phyloP scores from a whole-genome alignment of 495 filamentous ascomycete species.

The Hyaloscypha variabilis region DNA sequence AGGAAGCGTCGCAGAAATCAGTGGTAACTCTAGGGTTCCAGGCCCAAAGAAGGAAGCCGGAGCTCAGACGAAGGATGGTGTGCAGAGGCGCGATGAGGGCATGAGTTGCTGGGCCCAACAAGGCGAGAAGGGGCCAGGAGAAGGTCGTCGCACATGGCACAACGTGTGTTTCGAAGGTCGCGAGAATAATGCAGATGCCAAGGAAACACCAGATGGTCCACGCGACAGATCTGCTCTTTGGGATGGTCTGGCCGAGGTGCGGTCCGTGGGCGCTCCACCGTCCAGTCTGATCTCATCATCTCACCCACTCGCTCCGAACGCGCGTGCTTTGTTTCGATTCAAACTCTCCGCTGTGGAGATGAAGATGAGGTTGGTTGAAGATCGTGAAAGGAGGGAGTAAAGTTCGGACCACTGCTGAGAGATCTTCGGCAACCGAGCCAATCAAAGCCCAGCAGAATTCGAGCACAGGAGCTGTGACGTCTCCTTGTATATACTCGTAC shows the following conservation, averaged over 20 bases:
- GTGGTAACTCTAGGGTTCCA: background rate
- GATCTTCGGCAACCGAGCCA: background rate
- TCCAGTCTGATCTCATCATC: background rate
- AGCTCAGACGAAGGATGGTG: background rate
- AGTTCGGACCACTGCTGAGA: background rate
- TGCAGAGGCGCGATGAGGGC: background rate
- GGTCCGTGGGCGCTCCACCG: background rate
- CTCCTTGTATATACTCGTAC: too few species aligned
- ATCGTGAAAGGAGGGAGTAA: background rate
- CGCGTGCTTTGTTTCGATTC: background rate
- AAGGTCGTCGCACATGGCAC: slow-evolving; percentile 10
- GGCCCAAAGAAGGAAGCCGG: background rate
- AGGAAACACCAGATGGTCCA: slow-evolving; percentile 11
- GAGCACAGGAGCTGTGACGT: too few species aligned
- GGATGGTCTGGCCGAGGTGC: background rate
- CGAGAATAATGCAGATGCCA: slow-evolving; percentile 12
- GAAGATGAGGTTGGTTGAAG: background rate
- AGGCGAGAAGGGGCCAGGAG: background rate
- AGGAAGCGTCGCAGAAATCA: slow-evolving; percentile 17
- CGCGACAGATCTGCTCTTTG: background rate
- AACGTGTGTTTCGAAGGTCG: slow-evolving; percentile 15
- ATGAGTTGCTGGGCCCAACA: background rate
- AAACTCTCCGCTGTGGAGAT: background rate
- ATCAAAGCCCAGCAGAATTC: too few species aligned
- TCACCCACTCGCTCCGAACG: background rate